Percentiles rank a stretch among this genome's conserved stretches.
Conservation (phyloP, 306 rosid species). For the Ammopiptanthus mongolicus region DNA sequence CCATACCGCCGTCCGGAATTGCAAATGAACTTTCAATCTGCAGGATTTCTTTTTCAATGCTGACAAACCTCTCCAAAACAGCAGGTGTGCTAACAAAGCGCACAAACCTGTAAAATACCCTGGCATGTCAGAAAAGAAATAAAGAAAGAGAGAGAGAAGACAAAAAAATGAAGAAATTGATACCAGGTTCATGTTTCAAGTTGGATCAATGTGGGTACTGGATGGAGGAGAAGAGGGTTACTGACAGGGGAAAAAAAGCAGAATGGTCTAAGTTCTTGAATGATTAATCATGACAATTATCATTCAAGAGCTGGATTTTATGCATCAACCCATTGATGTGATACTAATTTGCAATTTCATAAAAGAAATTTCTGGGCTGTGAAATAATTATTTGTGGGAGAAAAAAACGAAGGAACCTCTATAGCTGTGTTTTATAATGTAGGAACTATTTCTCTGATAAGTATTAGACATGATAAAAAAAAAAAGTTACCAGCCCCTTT, state of each 20-base stretch:
- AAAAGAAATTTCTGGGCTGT: neutral
- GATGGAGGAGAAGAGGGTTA: neutral
- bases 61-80: slow-evolving; percentile 62
- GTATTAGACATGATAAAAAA: neutral
- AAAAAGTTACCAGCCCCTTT: neutral
- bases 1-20: slow-evolving; percentile 33
- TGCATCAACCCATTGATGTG: neutral
- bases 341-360: neutral
- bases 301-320: neutral
- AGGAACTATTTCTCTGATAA: neutral
- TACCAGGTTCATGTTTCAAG: neutral
- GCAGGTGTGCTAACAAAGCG: slow-evolving; percentile 74
- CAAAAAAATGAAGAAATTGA: neutral
- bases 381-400: neutral
- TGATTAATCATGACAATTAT: neutral
- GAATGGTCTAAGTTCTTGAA: neutral
- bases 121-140: neutral
- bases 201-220: neutral
- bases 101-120: slow-evolving; percentile 46
- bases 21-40: slow-evolving; percentile 52
- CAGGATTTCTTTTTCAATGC: slow-evolving; percentile 53
- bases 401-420: neutral
- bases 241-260: neutral
- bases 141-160: neutral
- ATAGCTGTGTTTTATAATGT: neutral